phyloP scores from a whole-genome alignment of 1,284 basidiomycete genomes.

The Kalmanozyma brasiliensis region DNA sequence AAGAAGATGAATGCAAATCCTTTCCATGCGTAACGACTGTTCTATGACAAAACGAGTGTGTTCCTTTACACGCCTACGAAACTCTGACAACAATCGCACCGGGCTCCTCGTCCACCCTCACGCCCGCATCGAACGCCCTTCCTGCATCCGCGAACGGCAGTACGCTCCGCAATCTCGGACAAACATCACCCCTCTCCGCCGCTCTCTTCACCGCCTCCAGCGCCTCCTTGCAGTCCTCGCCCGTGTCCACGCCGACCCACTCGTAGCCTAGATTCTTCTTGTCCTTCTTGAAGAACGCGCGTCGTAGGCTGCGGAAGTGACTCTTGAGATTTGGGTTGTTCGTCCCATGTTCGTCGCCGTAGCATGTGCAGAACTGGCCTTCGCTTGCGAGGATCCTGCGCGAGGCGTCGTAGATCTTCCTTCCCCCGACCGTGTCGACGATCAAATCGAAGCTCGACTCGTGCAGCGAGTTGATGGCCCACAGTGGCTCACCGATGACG shows the following conservation, averaged over 20 bases:
- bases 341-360: slow-evolving; percentile 66
- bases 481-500: slow-evolving; percentile 68
- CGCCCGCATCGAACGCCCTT: slow-evolving; percentile 57
- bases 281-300: slow-evolving; percentile 69
- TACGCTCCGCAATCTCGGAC: slow-evolving; percentile 62
- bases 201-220: slow-evolving; percentile 61
- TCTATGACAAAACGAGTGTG: too few relatives aligned
- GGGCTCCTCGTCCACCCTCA: slow-evolving; percentile 50
- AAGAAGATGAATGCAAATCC: too few relatives aligned
- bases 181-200: slow-evolving; percentile 60
- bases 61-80: slow-evolving; percentile 27
- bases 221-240: slow-evolving; percentile 60
- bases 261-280: slow-evolving; percentile 69
- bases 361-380: slow-evolving; percentile 67
- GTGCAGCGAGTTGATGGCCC: slow-evolving; percentile 68
- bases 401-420: slow-evolving; percentile 69
- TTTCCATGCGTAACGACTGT: too few relatives aligned
- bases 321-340: slow-evolving; percentile 64
- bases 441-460: slow-evolving; percentile 69
- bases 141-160: slow-evolving; percentile 62
- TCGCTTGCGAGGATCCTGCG: slow-evolving; percentile 67
- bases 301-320: slow-evolving; percentile 66
- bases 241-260: slow-evolving; percentile 62
- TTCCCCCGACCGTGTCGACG: slow-evolving; percentile 65
- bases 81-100: slow-evolving; percentile 61